A percentile compares a stretch with the other conserved stretches of the same genome.
Conservation (phyloP, 768 basidiomycete species). For the Antrodiella citrinella region DNA sequence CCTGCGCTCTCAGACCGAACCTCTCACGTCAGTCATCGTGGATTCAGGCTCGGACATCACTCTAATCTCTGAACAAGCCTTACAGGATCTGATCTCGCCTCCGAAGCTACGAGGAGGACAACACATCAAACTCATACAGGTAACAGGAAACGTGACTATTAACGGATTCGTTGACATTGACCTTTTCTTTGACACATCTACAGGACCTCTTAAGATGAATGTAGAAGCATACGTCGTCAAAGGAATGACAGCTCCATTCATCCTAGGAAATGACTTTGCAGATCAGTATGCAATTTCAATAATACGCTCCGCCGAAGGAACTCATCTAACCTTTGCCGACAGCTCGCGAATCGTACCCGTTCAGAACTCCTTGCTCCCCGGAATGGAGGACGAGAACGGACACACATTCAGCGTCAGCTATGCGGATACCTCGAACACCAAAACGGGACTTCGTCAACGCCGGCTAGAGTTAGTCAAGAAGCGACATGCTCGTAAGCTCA, state of each 20-base stretch:
- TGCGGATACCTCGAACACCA: no score
- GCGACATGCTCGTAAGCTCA: not conserved
- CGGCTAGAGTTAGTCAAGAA: not conserved
- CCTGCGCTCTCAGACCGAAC: constrained; percentile 1
- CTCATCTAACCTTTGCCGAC: no score
- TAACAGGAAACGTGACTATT: no score
- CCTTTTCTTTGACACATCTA: constrained; percentile 19
- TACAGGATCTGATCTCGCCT: constrained; percentile 1
- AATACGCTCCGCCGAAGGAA: no score
- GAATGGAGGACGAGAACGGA: constrained; percentile 2
- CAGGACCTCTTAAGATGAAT: constrained; percentile 18
- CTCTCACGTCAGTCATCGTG: constrained; percentile 15
- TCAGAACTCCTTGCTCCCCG: constrained; percentile 13
- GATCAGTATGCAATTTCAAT: constrained; percentile 27
- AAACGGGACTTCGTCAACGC: not conserved
- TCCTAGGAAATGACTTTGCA: no score
- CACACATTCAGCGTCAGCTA: not conserved
- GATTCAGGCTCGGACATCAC: no score
- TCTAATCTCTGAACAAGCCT: constrained; percentile 19
- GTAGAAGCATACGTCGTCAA: constrained; percentile 14
- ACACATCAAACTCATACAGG: constrained; percentile 19
- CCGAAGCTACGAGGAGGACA: constrained; percentile 21
- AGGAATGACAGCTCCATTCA: no score
- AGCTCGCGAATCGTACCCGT: constrained; percentile 2
- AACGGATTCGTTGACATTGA: constrained; percentile 21